Evolutionary conservation across 352 stramenopile genomes (phyloP).

Genomic region (Phytophthora hibernalis): DNA sequence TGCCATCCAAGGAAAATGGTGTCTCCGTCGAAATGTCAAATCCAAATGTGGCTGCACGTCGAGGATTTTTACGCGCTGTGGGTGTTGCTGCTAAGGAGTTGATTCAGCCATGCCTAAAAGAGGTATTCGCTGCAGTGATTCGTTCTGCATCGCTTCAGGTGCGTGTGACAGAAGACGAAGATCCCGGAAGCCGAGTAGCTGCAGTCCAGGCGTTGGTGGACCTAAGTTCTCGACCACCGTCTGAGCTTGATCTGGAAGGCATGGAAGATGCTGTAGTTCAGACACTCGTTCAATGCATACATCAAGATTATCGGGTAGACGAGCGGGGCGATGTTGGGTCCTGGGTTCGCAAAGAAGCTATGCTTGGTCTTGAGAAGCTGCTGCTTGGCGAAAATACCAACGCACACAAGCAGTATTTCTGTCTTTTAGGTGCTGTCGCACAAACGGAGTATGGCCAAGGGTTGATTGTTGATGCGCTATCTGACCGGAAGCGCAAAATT

Average conservation of each 20-base stretch:
- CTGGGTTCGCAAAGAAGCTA: slow-evolving; percentile 96
- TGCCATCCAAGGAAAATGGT: slow-evolving; percentile 32
- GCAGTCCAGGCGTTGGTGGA: slow-evolving; percentile 92
- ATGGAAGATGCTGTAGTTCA: slow-evolving; percentile 76
- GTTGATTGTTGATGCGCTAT: slow-evolving; percentile 49
- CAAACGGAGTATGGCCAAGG: slow-evolving; percentile 52
- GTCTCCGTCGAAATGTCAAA: slow-evolving; percentile 46
- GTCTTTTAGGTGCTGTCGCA: slow-evolving; percentile 42
- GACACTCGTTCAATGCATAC: slow-evolving; percentile 85
- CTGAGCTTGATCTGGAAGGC: slow-evolving; percentile 51
- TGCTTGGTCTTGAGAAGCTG: slow-evolving; percentile 91
- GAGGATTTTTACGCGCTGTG: slow-evolving; percentile 60
- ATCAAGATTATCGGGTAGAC: slow-evolving; percentile 97
- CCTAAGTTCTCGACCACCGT: slow-evolving; percentile 68
- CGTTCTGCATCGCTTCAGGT: slow-evolving; percentile 51
- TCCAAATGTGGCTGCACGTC: slow-evolving; percentile 67
- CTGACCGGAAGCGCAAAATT: slow-evolving; percentile 36
- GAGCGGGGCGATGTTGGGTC: slow-evolving; percentile 98
- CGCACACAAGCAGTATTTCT: slow-evolving; percentile 41
- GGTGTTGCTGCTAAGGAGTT: slow-evolving; percentile 64
- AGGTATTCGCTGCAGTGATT: slow-evolving; percentile 48
- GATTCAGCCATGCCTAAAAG: slow-evolving; percentile 63
- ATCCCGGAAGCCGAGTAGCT: slow-evolving; percentile 96
- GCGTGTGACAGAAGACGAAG: slow-evolving; percentile 76
- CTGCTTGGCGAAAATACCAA: slow-evolving; percentile 52